A percentile compares a stretch with the other conserved stretches of the same genome.
These are phyloP conservation scores for Pinus albicaulis DNA, from an alignment of 75 land plant genomes.

Conservation along the genomic window DNA sequence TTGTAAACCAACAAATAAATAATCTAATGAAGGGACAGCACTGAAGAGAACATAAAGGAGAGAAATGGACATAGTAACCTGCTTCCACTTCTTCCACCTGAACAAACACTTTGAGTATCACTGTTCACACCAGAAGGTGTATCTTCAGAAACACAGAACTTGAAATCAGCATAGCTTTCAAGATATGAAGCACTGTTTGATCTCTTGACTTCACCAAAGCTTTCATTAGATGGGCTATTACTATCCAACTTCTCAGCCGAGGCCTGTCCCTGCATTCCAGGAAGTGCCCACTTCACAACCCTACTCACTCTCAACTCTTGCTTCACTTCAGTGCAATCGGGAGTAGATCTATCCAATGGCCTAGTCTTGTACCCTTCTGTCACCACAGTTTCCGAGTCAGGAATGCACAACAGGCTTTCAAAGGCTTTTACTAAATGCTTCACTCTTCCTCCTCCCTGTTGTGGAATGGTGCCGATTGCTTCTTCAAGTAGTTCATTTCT, in stretches of 20 bases:
- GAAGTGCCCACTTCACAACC: slow-evolving; percentile 52
- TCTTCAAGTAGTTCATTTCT: slow-evolving; percentile 48
- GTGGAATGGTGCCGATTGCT: slow-evolving; percentile 43
- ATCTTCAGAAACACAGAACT: slow-evolving; percentile 5
- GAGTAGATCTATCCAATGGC: neutral
- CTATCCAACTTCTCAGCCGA: neutral
- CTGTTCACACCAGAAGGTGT: neutral
- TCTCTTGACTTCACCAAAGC: neutral
- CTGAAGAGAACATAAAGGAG: neutral
- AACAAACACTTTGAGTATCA: neutral
- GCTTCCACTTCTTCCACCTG: slow-evolving; percentile 1
- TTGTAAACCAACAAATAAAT: neutral
- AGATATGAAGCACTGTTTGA: neutral
- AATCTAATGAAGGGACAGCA: neutral
- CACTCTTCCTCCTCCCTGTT: slow-evolving; percentile 48
- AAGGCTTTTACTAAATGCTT: slow-evolving; percentile 67
- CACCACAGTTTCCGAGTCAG: slow-evolving; percentile 12
- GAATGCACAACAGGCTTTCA: slow-evolving; percentile 46
- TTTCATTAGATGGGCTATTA: neutral
- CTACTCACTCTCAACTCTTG: slow-evolving; percentile 1
- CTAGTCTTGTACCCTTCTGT: slow-evolving; percentile 1
- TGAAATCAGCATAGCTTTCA: neutral
- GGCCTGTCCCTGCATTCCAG: slow-evolving; percentile 36
- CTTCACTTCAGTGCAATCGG: slow-evolving; percentile 5
- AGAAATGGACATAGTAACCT: neutral